These are phyloP conservation scores for Chlamydomonas applanata DNA, from an alignment of 139 green algal species.

Conservation along the genomic window DNA sequence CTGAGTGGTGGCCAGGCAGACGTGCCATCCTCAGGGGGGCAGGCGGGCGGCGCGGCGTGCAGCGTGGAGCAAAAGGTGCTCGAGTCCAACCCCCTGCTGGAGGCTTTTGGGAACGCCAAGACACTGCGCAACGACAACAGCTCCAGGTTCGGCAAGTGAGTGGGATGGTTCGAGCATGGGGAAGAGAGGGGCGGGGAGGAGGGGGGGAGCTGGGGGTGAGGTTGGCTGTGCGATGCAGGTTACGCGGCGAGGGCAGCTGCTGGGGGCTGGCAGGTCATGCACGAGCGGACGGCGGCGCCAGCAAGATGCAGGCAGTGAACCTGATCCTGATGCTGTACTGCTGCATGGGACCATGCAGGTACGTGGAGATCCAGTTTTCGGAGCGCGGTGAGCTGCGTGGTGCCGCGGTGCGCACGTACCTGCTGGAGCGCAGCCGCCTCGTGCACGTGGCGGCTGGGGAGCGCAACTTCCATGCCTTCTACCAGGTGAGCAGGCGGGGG, in stretches of 20 bases:
- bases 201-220: background rate
- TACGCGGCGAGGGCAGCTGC: too few relatives aligned
- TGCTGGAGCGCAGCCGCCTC: slow-evolving; percentile 93
- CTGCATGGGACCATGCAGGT: slow-evolving; percentile 68
- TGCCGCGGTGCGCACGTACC: slow-evolving; percentile 91
- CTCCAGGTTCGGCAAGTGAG: slow-evolving; percentile 28
- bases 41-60: slow-evolving; percentile 7
- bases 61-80: slow-evolving; percentile 64
- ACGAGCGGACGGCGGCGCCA: too few relatives aligned
- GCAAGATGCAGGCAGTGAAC: too few relatives aligned
- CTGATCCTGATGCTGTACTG: too few relatives aligned
- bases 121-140: slow-evolving; percentile 72
- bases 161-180: background rate
- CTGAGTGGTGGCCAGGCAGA: background rate
- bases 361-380: slow-evolving; percentile 96
- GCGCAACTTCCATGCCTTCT: slow-evolving; percentile 97
- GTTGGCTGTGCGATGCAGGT: too few relatives aligned
- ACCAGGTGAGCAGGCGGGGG: slow-evolving; percentile 68
- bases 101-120: slow-evolving; percentile 99
- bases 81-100: slow-evolving; percentile 95
- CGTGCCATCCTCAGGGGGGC: slow-evolving; percentile 22
- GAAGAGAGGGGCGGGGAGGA: background rate
- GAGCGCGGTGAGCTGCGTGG: slow-evolving; percentile 66
- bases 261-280: too few relatives aligned
- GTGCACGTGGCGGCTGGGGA: slow-evolving; percentile 87